Evolutionary conservation across 306 rosid genomes (phyloP), one percentile per base, ranked within the genome.

Genomic region (Begonia loranthoides): DNA sequence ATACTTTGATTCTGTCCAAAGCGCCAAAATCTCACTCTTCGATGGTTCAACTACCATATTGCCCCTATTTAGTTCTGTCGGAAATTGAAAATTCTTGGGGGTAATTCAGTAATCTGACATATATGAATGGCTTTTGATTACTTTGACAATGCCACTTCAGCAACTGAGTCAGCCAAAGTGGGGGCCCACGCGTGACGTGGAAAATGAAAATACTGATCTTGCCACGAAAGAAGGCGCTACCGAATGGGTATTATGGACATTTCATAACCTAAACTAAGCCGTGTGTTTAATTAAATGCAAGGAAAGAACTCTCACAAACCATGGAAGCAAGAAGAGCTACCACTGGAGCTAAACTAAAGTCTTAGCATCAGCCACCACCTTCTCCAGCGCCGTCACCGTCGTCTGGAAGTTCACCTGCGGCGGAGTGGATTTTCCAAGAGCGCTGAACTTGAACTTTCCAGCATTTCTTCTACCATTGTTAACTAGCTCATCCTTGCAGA

Each of bases 1-100:
- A 83, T 67, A 75, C 68, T 77, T 84, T 79, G 78, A 70, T 67
- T 52, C 63, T 83, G 77, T 80, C 73, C 51, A 41, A 1, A 12
- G 45, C 10, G 13, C 10, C 13, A 41, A 41, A 9, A 9, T 41
- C 45, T 41, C 66, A 57, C 45, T 1, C 59, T 61, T 24, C 65
- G 56, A 41, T 44, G 54, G 12, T 15, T 22, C 39, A 58, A 43
- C 49, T 60, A 52, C 66, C 52, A 58, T 44, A 33, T 13, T 45
- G 9, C 28, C 61, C 13, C 4, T n/a, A 1, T 2, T 12, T 1
- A 13, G 6, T 9, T 3, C 17, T 5, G 11, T 1, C 10, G 17
- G 3, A 3, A 3, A 2, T 48, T 7, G 3, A 10, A 41, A 9
- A 12, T 3, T 41, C 10, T 2, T 12, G 45, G 12, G 43, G 45